Percentiles rank a stretch among this genome's conserved stretches.
Conservation (phyloP, 768 basidiomycete genomes). For the Kwoniella newhampshirensis region DNA sequence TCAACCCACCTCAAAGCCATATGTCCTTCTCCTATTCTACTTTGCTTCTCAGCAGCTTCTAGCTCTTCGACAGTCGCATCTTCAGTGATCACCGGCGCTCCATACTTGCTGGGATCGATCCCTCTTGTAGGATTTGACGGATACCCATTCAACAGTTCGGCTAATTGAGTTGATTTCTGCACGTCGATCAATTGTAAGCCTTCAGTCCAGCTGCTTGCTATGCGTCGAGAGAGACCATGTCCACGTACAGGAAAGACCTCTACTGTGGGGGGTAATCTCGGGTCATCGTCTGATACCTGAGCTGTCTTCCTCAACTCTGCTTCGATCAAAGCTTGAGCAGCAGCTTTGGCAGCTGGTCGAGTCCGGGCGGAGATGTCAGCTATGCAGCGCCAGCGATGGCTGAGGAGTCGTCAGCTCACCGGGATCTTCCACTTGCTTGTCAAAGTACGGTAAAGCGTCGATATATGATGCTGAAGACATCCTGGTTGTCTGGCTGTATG, state of each 20-base stretch:
- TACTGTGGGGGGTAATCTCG: conserved; percentile 41
- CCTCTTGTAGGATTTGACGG: conserved; percentile 34
- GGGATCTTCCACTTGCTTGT: conserved; percentile 83
- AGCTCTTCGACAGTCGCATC: conserved; percentile 36
- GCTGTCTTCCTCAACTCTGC: conserved; percentile 43
- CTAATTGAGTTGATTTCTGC: conserved; percentile 45
- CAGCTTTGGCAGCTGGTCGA: conserved; percentile 38
- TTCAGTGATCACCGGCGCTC: conserved; percentile 17
- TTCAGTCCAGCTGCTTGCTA: no score
- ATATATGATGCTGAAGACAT: conserved; percentile 52
- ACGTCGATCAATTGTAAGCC: no score
- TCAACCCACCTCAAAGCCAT: conserved; percentile 49
- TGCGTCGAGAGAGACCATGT: no score
- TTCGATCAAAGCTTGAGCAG: conserved; percentile 46
- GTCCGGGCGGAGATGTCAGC: conserved; percentile 1
- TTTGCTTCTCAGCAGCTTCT: conserved; percentile 38
- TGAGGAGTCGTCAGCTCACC: conserved; percentile 21
- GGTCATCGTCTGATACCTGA: conserved; percentile 35
- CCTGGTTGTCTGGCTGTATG: background rate
- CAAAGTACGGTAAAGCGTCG: conserved; percentile 91
- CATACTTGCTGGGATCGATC: conserved; percentile 49
- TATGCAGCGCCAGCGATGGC: background rate
- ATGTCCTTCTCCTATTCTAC: conserved; percentile 45
- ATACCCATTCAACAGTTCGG: conserved; percentile 34
- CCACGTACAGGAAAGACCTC: conserved; percentile 47